Percentiles rank a stretch among this genome's conserved stretches.
Conservation (phyloP, 495 filamentous ascomycete genomes). For the Acidiella bohemica region DNA sequence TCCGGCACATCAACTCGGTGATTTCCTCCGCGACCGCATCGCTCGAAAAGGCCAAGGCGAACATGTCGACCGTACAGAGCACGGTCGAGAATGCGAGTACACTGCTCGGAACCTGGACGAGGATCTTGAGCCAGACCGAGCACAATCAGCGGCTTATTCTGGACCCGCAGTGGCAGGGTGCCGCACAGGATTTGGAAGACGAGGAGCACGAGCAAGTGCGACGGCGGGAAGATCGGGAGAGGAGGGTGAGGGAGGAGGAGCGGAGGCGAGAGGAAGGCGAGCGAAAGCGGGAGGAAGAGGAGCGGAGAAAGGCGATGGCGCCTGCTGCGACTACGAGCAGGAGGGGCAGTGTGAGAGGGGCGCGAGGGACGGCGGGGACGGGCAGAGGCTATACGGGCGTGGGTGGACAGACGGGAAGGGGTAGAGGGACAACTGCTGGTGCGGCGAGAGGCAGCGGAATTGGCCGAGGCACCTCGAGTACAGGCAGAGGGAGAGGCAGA, state of each 20-base stretch:
- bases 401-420: conserved; percentile 31
- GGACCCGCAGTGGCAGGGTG: conserved; percentile 79
- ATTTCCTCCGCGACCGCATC: conserved; percentile 74
- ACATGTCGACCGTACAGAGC: conserved; percentile 83
- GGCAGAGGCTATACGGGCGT: conserved; percentile 36
- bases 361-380: conserved; percentile 31
- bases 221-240: conserved; percentile 59
- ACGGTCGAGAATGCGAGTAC: conserved; percentile 83
- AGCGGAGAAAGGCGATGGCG: conserved; percentile 37
- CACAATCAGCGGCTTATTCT: conserved; percentile 89
- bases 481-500: conserved; percentile 16
- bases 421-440: conserved; percentile 32
- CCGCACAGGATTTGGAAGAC: conserved; percentile 67
- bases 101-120: conserved; percentile 89
- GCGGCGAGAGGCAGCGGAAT: conserved; percentile 40
- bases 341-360: conserved; percentile 28
- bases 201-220: conserved; percentile 61
- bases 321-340: conserved; percentile 33
- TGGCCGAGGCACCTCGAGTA: conserved; percentile 32
- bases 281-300: conserved; percentile 60
- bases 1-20: conserved; percentile 72
- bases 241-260: conserved; percentile 60
- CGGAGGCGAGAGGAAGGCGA: conserved; percentile 57
- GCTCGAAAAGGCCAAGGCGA: conserved; percentile 66
- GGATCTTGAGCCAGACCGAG: conserved; percentile 90